Evolutionary conservation across 805 yeast species (phyloP), one percentile per base, ranked within the genome.

Genomic region (Yamadazyma ubonensis): DNA sequence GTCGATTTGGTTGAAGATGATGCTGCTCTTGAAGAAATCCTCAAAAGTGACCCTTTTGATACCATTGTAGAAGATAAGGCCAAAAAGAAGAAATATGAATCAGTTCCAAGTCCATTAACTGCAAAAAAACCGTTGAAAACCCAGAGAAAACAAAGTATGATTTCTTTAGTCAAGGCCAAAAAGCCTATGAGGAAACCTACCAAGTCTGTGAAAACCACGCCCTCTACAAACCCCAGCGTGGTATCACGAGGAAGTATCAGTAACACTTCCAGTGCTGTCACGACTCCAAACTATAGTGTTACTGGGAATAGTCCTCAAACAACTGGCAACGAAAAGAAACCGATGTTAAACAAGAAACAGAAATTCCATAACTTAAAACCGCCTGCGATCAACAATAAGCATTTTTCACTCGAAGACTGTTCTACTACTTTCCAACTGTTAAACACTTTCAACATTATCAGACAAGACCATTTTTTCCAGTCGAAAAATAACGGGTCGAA

Each of bases 361-460:
- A n/a, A n/a, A n/a, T n/a, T n/a, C n/a, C n/a, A n/a, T n/a, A n/a
- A n/a, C n/a, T n/a, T n/a, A n/a, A n/a, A n/a, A n/a, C n/a, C n/a
- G n/a, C n/a, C n/a, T n/a, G n/a, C n/a, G n/a, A n/a, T n/a, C n/a
- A n/a, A n/a, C n/a, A n/a, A n/a, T n/a, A n/a, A 23, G 18, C 29
- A 28, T 3, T 39, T 39, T 27, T 39, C 42, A 3, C 30, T 39
- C 11, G 42, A 30, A 29, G 42, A 39, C 7, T 33, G 42, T 29
- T 33, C 42, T 4, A 18, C 38, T 7, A 39, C 42, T 10, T 39
- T 39, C 15, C 33, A 39, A 10, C 29, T 23, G 31, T 9, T 17
- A 12, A 29, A 30, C n/a, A n/a, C 29, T 6, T 12, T 37, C 14
- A 29, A 23, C 17, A 37, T 37, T 15, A 37, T 37, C 16, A 23